Percentiles rank a stretch among this genome's conserved stretches.
phyloP scores from a whole-genome alignment of 495 filamentous ascomycete genomes.

The Annulohypoxylon maeteangense region DNA sequence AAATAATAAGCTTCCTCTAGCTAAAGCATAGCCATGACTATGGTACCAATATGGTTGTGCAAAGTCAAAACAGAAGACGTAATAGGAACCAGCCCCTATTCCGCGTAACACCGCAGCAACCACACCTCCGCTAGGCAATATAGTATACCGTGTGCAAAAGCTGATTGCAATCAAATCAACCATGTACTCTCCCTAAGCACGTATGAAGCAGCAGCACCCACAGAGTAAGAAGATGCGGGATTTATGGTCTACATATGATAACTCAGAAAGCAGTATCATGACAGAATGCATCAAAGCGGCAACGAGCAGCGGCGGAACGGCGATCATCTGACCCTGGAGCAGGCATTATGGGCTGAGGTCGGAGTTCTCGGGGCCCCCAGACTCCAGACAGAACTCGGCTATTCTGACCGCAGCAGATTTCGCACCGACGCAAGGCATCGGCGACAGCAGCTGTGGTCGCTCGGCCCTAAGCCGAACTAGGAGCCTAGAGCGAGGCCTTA shows the following conservation, averaged over 20 bases:
- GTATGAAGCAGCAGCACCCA: not conserved
- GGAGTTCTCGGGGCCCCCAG: not conserved
- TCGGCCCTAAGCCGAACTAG: conserved; percentile 6
- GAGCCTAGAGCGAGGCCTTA: not conserved
- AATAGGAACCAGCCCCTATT: not conserved
- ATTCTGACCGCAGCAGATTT: too few relatives aligned
- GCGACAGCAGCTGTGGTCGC: not conserved
- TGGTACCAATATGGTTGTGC: too few relatives aligned
- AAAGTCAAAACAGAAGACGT: not conserved
- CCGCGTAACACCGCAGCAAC: not conserved
- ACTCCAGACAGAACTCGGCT: not conserved
- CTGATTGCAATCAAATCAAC: not conserved
- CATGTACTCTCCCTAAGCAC: not conserved
- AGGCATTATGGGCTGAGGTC: not conserved
- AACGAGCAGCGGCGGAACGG: not conserved
- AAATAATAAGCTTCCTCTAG: not conserved
- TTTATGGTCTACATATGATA: not conserved
- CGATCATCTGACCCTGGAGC: not conserved
- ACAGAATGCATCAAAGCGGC: not conserved
- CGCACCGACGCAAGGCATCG: not conserved
- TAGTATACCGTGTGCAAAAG: not conserved
- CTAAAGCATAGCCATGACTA: not conserved
- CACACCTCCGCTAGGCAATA: not conserved
- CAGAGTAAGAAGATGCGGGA: not conserved
- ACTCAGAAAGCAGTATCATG: not conserved